phyloP scores from a whole-genome alignment of 805 yeast species.

The Starmera dryadoides region DNA sequence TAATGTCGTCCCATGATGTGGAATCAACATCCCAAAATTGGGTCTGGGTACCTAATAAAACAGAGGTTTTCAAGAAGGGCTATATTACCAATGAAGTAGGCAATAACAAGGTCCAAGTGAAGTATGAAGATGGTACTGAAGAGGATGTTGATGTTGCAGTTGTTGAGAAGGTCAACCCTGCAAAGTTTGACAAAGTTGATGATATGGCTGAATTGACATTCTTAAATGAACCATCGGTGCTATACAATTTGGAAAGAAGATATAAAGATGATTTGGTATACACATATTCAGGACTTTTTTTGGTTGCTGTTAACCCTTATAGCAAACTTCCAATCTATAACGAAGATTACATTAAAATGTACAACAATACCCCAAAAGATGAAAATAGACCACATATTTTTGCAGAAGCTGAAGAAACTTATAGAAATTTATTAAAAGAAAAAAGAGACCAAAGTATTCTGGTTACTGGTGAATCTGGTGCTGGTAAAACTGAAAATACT shows the following conservation, averaged over 20 bases:
- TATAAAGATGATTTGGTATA: slow-evolving; percentile 75
- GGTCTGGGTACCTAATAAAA: slow-evolving; percentile 75
- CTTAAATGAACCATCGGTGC: slow-evolving; percentile 92
- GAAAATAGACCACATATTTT: slow-evolving; percentile 79
- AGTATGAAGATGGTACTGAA: slow-evolving; percentile 27
- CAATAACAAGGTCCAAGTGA: slow-evolving; percentile 28
- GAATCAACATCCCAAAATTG: slow-evolving; percentile 26
- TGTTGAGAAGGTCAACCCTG: slow-evolving; percentile 74
- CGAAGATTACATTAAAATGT: slow-evolving; percentile 45
- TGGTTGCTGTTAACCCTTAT: slow-evolving; percentile 95
- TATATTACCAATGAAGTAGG: slow-evolving; percentile 39
- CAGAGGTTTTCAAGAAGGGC: slow-evolving; percentile 53
- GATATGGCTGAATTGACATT: slow-evolving; percentile 96
- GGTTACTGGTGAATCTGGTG: slow-evolving; percentile 99
- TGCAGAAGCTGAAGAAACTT: slow-evolving; percentile 84
- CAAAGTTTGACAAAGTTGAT: slow-evolving; percentile 80
- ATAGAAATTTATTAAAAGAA: slow-evolving; percentile 61
- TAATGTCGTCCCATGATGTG: slow-evolving; percentile 1
- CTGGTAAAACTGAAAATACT: slow-evolving; percentile 97
- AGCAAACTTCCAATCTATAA: slow-evolving; percentile 65
- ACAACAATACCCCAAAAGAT: slow-evolving; percentile 39
- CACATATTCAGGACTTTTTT: slow-evolving; percentile 90
- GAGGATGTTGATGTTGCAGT: slow-evolving; percentile 34
- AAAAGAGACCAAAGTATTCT: slow-evolving; percentile 79
- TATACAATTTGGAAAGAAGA: slow-evolving; percentile 72